Conservation (phyloP, 495 filamentous ascomycete genomes). For the Evansstolkia leycettana region DNA sequence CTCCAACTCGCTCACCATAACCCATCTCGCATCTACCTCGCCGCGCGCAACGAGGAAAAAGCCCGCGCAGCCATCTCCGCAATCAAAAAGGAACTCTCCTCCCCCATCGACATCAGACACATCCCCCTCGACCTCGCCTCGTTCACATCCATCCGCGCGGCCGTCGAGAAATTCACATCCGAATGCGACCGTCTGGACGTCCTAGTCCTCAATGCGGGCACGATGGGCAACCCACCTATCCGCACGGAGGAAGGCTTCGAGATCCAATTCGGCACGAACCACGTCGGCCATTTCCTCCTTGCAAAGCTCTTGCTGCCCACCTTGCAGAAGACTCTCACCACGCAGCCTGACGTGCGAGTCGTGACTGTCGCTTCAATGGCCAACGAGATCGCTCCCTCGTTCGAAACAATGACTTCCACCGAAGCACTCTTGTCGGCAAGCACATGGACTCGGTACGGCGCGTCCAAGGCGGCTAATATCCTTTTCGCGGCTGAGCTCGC, state of each 20-base stretch:
- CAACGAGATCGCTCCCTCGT: slow-evolving; percentile 41
- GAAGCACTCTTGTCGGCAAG: slow-evolving; percentile 16
- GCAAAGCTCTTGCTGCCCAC: slow-evolving; percentile 53
- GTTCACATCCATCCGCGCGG: slow-evolving; percentile 37
- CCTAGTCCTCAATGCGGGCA: slow-evolving; percentile 62
- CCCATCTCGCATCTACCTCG: slow-evolving; percentile 51
- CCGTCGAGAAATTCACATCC: slow-evolving; percentile 31
- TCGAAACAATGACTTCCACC: slow-evolving; percentile 35
- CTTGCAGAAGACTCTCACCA: slow-evolving; percentile 36
- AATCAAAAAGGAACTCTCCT: slow-evolving; percentile 32
- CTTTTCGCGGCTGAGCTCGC: slow-evolving; percentile 49
- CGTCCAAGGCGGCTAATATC: slow-evolving; percentile 63
- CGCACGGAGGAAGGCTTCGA: slow-evolving; percentile 73
- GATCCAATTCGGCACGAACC: slow-evolving; percentile 51
- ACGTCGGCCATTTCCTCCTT: slow-evolving; percentile 40
- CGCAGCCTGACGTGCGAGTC: slow-evolving; percentile 13
- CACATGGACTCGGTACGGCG: slow-evolving; percentile 43
- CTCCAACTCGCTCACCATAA: slow-evolving; percentile 47
- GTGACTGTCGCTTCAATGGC: slow-evolving; percentile 16
- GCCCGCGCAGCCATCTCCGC: slow-evolving; percentile 36
- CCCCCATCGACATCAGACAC: slow-evolving; percentile 32
- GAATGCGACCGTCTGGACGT: slow-evolving; percentile 43
- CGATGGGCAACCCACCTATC: slow-evolving; percentile 41
- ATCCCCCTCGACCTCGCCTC: slow-evolving; percentile 40
- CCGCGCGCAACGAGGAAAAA: slow-evolving; percentile 42